These are phyloP conservation scores for Lagerstroemia speciosa DNA, from an alignment of 345 rosid species.

Conservation along the genomic window DNA sequence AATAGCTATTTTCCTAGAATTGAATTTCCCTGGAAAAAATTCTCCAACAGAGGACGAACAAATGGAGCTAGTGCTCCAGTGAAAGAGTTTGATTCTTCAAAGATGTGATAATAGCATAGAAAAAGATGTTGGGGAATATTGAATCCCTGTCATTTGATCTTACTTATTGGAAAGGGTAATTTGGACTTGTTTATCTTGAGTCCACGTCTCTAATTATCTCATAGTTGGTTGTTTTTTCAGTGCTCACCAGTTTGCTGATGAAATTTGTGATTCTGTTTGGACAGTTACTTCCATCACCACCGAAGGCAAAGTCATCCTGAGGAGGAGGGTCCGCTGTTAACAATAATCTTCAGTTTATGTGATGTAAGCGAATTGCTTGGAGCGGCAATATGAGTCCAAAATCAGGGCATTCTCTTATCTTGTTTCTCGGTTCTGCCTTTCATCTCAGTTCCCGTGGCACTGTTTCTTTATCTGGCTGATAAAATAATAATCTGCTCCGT, in stretches of 20 bases:
- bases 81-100: neutral
- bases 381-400: neutral
- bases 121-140: neutral
- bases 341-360: neutral
- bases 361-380: neutral
- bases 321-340: slow-evolving; percentile 3
- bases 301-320: slow-evolving; percentile 54
- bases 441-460: neutral
- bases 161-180: neutral
- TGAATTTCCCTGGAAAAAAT: neutral
- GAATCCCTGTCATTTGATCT: neutral
- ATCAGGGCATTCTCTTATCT: neutral
- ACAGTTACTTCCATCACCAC: slow-evolving; percentile 67
- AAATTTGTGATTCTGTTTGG: neutral
- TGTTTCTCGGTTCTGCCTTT: neutral
- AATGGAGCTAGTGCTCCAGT: neutral
- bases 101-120: neutral
- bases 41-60: neutral
- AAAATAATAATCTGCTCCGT: neutral
- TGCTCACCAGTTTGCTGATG: neutral
- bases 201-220: no score
- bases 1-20: neutral
- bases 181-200: neutral
- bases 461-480: neutral
- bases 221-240: neutral